phyloP scores from a whole-genome alignment of 1,284 basidiomycete genomes.

The Trametes pubescens region DNA sequence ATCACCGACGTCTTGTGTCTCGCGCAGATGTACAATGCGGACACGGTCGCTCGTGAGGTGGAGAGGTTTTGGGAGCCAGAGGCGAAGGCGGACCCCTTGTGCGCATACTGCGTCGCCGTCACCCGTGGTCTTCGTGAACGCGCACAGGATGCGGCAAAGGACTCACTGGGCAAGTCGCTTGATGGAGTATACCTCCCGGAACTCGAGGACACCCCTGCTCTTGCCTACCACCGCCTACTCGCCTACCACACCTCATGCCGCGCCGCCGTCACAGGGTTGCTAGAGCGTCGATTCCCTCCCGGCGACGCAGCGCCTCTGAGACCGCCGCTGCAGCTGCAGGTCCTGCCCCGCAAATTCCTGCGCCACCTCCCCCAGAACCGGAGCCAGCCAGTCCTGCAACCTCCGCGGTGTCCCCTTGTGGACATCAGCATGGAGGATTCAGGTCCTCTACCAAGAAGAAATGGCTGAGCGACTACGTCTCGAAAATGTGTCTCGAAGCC shows the following conservation, averaged over 20 bases:
- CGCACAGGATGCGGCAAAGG: slow-evolving; percentile 15
- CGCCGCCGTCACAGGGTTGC: not conserved
- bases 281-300: not conserved
- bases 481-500: not conserved
- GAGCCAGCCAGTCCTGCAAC: not conserved
- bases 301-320: too few species aligned
- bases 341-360: not conserved
- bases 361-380: not conserved
- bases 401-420: not conserved
- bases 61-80: not conserved
- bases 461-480: not conserved
- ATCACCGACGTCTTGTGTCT: not conserved
- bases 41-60: not conserved
- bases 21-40: not conserved
- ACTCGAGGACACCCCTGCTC: slow-evolving; percentile 22
- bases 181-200: slow-evolving; percentile 20
- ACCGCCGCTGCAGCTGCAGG: not conserved
- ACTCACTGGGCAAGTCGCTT: not conserved
- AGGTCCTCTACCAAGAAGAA: not conserved
- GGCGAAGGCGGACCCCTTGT: not conserved
- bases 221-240: slow-evolving; percentile 26
- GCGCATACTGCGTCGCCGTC: not conserved
- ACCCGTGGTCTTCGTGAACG: not conserved
- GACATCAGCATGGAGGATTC: not conserved
- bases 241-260: slow-evolving; percentile 19